Base-by-base conservation (phyloP, 345 rosid genomes). In the Punica granatum region DNA sequence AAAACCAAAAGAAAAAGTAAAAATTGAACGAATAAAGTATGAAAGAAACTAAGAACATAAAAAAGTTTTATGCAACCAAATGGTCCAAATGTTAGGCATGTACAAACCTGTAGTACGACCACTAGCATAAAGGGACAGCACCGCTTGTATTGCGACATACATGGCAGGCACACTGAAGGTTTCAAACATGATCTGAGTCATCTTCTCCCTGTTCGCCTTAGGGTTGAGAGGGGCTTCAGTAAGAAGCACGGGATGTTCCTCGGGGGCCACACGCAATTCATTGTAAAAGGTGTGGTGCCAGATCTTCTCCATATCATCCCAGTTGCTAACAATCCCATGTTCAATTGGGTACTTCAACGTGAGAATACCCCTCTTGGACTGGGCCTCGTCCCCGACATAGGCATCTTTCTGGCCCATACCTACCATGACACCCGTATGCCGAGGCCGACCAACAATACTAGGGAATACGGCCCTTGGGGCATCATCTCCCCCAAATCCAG, bases 401-500 rank as follows among this genome's bases (percentile, higher is more conserved):
- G 51, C 63, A 32, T 65, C 73, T 26, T 71, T 77, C 31, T 73
- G 72, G 42, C 71, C 71, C 53, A 63, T 69, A 16, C 70, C 70
- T 7, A 75, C 48, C 74, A 78, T 14, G 70, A 77, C 26, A 65
- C 63, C 63, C 5, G 63, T 60, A 14, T 60, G 36, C 0, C 63
- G 63, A 60, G 63, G 36, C n/a, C 63, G 75, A 41, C 79, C 79
- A 15, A 75, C 37, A 7, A 75, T 61, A 51, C 67, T 72, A 7
- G 74, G 72, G 46, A 72, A 69, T 23, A 69, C 65, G n/a, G 70
- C 74, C 46, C 63, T 16, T 2, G 79, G 74, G 66, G 60, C 79
- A 72, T 78, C 79, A 35, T 70, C 77, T 48, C 74, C 78, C 23
- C 72, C 79, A 69, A 75, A 74, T n/a, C 76, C 71, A 60, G 73